Percentiles rank a stretch among this genome's conserved stretches.
These are phyloP conservation scores for Trametes coccinea DNA, from an alignment of 768 basidiomycete species.

Conservation along the genomic window DNA sequence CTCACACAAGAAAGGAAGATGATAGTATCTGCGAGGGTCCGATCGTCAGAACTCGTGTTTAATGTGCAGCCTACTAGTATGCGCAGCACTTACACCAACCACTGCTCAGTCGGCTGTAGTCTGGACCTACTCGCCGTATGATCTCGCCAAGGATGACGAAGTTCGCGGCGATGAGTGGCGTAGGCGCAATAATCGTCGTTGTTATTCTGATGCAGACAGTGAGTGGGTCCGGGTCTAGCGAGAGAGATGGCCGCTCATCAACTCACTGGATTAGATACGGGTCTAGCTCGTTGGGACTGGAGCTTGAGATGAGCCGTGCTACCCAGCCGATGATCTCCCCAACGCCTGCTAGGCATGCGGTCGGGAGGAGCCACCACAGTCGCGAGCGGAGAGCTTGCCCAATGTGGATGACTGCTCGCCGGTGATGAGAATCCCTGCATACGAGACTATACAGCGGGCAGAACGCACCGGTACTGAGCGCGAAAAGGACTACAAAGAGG, in stretches of 20 bases:
- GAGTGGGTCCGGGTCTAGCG: not conserved
- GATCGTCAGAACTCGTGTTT: not conserved
- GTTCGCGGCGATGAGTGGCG: constrained; percentile 54
- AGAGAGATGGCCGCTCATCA: not conserved
- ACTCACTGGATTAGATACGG: constrained; percentile 19
- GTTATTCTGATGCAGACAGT: not conserved
- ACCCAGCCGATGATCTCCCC: constrained; percentile 16
- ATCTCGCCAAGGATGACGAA: constrained; percentile 54
- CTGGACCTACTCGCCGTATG: constrained; percentile 43
- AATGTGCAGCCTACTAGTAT: not conserved
- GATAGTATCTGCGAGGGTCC: constrained; percentile 23
- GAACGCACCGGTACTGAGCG: constrained; percentile 4
- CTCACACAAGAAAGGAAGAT: constrained; percentile 33
- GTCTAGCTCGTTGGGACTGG: constrained; percentile 2
- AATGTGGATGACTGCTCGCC: not conserved
- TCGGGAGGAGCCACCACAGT: constrained; percentile 14
- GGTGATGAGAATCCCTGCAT: not conserved
- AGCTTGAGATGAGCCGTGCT: constrained; percentile 9
- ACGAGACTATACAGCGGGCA: not conserved
- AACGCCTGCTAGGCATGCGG: constrained; percentile 9
- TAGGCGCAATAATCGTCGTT: constrained; percentile 37
- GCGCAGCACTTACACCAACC: constrained; percentile 28
- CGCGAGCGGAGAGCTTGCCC: constrained; percentile 8
- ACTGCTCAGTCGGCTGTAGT: constrained; percentile 49
- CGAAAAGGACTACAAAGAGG: constrained; percentile 12